A percentile compares a stretch with the other conserved stretches of the same genome.
phyloP scores from a whole-genome alignment of 768 basidiomycete species.

The Leccinum incarnatum region DNA sequence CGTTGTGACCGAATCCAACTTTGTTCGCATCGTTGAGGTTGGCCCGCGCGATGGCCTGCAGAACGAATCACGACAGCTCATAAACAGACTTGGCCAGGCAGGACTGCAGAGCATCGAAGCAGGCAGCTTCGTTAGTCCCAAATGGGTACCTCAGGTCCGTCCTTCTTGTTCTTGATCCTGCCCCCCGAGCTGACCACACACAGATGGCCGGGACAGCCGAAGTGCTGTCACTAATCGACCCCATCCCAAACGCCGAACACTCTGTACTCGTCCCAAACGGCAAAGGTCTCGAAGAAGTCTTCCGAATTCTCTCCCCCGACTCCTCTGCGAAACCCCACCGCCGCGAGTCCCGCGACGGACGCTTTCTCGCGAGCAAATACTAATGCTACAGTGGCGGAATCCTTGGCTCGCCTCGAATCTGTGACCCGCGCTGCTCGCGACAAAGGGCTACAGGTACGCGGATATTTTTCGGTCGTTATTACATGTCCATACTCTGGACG shows the following conservation, averaged over 20 bases:
- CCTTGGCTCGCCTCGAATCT: slow-evolving; percentile 59
- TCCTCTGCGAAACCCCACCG: slow-evolving; percentile 38
- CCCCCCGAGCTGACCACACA: not conserved
- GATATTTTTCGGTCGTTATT: slow-evolving; percentile 83
- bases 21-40: slow-evolving; percentile 65
- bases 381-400: slow-evolving; percentile 62
- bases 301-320: slow-evolving; percentile 54
- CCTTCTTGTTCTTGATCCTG: no score
- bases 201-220: slow-evolving; percentile 89
- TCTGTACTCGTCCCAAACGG: slow-evolving; percentile 80
- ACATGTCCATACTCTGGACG: slow-evolving; percentile 85
- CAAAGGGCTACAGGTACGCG: slow-evolving; percentile 67
- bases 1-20: slow-evolving; percentile 7
- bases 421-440: slow-evolving; percentile 63
- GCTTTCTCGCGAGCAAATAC: slow-evolving; percentile 84
- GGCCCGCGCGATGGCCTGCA: slow-evolving; percentile 87
- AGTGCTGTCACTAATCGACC: slow-evolving; percentile 59
- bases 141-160: slow-evolving; percentile 84
- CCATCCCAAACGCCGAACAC: slow-evolving; percentile 55
- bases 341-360: slow-evolving; percentile 83
- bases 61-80: slow-evolving; percentile 77
- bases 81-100: slow-evolving; percentile 67
- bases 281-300: slow-evolving; percentile 70
- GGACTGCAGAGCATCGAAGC: slow-evolving; percentile 74
- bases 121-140: slow-evolving; percentile 90